Evolutionary conservation across 163 green algal species (phyloP).

Genomic region (Scenedesmus sp.): DNA sequence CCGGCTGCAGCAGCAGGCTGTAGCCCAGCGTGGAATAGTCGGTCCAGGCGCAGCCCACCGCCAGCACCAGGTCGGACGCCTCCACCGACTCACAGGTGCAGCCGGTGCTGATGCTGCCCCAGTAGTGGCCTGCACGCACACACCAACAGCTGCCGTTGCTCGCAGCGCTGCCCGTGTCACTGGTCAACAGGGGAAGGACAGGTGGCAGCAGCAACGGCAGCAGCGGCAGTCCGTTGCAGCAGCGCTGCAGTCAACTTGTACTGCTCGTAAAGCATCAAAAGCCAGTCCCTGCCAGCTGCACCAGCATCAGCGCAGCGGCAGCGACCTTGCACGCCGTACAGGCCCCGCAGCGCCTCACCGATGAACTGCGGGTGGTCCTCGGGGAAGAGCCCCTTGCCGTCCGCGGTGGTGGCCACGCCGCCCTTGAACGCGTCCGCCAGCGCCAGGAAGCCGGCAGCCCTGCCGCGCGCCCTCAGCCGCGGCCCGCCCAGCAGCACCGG

Average conservation of each 20-base stretch:
- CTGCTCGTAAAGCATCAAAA: too few relatives aligned
- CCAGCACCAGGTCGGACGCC: constrained; percentile 60
- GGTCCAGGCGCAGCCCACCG: constrained; percentile 72
- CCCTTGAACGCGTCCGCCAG: constrained; percentile 67
- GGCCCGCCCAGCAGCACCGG: constrained; percentile 75
- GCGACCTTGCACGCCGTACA: too few relatives aligned
- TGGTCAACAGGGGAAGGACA: neutral
- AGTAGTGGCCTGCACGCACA: constrained; percentile 71
- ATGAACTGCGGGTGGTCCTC: constrained; percentile 82
- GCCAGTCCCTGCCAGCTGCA: neutral
- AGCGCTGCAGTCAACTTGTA: too few relatives aligned
- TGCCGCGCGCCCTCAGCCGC: constrained; percentile 14
- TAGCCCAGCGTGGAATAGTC: constrained; percentile 87
- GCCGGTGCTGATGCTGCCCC: constrained; percentile 63
- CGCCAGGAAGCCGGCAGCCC: constrained; percentile 43
- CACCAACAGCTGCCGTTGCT: neutral
- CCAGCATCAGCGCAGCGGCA: too few relatives aligned
- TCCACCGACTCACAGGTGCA: constrained; percentile 60
- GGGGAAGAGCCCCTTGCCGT: constrained; percentile 84
- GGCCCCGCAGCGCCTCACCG: constrained; percentile 45
- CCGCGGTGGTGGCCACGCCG: constrained; percentile 76
- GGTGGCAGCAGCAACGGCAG: too few relatives aligned
- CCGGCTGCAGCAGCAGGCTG: constrained; percentile 76
- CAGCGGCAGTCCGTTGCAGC: neutral
- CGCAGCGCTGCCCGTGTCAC: neutral